These are phyloP conservation scores for Clitopilus passeckerianus DNA, from an alignment of 768 basidiomycete genomes.

Conservation along the genomic window DNA sequence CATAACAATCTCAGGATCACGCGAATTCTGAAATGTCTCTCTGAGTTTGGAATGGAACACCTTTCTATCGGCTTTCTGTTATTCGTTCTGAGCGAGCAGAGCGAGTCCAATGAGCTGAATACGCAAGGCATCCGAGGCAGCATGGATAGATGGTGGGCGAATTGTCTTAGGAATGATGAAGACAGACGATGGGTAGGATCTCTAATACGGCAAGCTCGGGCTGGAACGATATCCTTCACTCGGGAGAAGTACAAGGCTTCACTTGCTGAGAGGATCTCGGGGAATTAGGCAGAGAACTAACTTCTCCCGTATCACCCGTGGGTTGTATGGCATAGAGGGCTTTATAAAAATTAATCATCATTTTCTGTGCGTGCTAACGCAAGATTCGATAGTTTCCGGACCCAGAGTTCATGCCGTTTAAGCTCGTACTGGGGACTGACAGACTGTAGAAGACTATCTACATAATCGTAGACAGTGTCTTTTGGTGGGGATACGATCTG, in stretches of 20 bases:
- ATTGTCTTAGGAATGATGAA: slow-evolving; percentile 59
- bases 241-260: slow-evolving; percentile 51
- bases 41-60: slow-evolving; percentile 62
- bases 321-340: too few relatives aligned
- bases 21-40: slow-evolving; percentile 71
- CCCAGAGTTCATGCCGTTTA: slow-evolving; percentile 40
- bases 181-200: slow-evolving; percentile 52
- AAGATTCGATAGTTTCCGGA: slow-evolving; percentile 36
- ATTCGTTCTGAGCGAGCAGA: slow-evolving; percentile 67
- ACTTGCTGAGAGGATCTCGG: slow-evolving; percentile 23
- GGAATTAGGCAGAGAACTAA: not conserved
- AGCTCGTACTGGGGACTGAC: slow-evolving; percentile 50
- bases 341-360: too few relatives aligned
- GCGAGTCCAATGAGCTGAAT: slow-evolving; percentile 48
- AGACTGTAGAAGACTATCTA: slow-evolving; percentile 53
- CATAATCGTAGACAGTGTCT: slow-evolving; percentile 42
- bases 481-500: slow-evolving; percentile 3
- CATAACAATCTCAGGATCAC: slow-evolving; percentile 78
- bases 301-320: too few relatives aligned
- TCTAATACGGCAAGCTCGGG: slow-evolving; percentile 47
- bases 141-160: slow-evolving; percentile 79
- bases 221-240: slow-evolving; percentile 43
- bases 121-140: slow-evolving; percentile 44
- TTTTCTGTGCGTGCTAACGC: not conserved
- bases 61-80: slow-evolving; percentile 65